Evolutionary conservation across 352 stramenopile species (phyloP), one percentile per base, ranked within the genome.

Genomic region (Peronosclerospora sorghi): DNA sequence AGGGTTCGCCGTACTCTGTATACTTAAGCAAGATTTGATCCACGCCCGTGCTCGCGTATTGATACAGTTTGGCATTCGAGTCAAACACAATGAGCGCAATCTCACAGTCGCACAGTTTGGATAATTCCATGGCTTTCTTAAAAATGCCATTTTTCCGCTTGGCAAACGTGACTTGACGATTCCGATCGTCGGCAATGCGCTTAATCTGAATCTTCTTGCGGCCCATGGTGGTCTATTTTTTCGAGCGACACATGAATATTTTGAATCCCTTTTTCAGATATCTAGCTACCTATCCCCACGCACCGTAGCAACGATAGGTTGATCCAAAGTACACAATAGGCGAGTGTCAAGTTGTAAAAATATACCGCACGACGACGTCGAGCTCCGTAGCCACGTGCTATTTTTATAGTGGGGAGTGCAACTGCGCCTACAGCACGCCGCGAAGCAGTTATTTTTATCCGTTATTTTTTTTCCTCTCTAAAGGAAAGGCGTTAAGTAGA

Each of bases 131-230:
- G 41, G 77, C 77, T 44, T 89, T 89, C 61, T 89, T 89, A 53
- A 89, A 89, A 41, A 89, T 78, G 32, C 77, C 77, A 45, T 76
- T 82, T 51, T 90, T 90, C 50, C 77, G 70, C 59, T 90, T 90
- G 24, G 73, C 65, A 45, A 90, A 90, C 13, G 77, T 90, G 41
- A 90, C 70, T 42, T 87, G 74, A 13, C 77, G 77, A 52, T 90
- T 90, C 55, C 77, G 77, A 51, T 86, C 77, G 48, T 90, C 77
- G 29, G 84, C 77, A 48, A 90, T 90, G 47, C 77, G 73, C 52
- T 87, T 76, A 52, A 90, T 90, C 62, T 90, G 82, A 51, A 90
- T 90, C 63, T 90, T 90, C 70, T 90, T 90, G 57, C 77, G 74
- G 56, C 77, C 77, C 77, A 87, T 87, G 18, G 2, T 77, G 14